phyloP scores from a whole-genome alignment of 2,329 filamentous ascomycete genomes.

The Venturia aucupariae region DNA sequence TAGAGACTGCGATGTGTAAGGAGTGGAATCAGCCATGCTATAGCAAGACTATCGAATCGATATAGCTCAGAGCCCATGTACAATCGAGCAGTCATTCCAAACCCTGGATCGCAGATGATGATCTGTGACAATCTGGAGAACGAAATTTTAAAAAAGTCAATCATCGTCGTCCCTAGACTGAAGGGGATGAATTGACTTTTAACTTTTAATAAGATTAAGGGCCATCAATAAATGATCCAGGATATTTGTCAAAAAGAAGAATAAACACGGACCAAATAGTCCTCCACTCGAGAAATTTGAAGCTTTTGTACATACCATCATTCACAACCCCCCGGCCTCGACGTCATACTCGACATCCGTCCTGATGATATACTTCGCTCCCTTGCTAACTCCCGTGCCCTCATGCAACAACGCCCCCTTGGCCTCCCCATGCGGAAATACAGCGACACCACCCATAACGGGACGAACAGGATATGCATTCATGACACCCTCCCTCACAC shows the following conservation, averaged over 20 bases:
- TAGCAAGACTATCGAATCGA: too few relatives aligned
- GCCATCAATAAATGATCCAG: not conserved
- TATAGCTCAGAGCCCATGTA: too few relatives aligned
- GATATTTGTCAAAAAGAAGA: not conserved
- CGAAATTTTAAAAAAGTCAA: not conserved
- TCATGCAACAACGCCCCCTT: constrained; percentile 58
- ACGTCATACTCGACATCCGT: constrained; percentile 65
- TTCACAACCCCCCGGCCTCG: constrained; percentile 18
- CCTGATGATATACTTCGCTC: constrained; percentile 59
- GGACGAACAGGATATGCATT: constrained; percentile 62
- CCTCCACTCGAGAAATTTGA: too few relatives aligned
- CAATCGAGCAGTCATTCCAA: too few relatives aligned
- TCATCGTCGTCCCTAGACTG: too few relatives aligned
- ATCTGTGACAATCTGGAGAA: not conserved
- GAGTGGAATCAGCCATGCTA: too few relatives aligned
- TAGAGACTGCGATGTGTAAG: too few relatives aligned
- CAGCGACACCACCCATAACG: constrained; percentile 57
- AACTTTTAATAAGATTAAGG: not conserved
- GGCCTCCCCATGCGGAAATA: constrained; percentile 62
- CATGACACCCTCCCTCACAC: constrained; percentile 52
- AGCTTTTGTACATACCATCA: not conserved
- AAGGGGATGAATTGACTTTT: too few relatives aligned
- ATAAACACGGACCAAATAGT: not conserved
- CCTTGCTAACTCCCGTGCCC: constrained; percentile 59
- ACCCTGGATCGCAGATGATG: not conserved